Percentiles rank a stretch among this genome's conserved stretches.
These are phyloP conservation scores for Plasmodium sp. DNA, from an alignment of 169 alveolate genomes.

Conservation along the genomic window DNA sequence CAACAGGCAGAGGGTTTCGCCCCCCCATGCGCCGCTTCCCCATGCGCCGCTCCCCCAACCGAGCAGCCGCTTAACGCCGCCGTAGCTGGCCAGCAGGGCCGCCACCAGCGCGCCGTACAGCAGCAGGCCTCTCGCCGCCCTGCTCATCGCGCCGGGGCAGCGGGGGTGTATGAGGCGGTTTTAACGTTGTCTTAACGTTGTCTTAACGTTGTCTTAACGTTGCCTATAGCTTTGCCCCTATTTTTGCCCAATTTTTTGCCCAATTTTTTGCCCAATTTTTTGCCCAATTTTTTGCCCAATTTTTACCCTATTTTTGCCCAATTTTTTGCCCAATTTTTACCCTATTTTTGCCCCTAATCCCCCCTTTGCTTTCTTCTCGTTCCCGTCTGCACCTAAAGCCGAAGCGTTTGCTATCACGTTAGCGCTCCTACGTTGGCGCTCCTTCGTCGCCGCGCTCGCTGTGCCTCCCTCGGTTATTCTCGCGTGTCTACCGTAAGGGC, in stretches of 20 bases:
- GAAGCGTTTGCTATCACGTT: not conserved
- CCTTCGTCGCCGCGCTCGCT: not conserved
- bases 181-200: too few species aligned
- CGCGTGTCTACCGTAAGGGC: not conserved
- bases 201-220: not conserved
- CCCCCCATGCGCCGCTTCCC: not conserved
- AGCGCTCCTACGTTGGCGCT: not conserved
- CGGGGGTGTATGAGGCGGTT: not conserved
- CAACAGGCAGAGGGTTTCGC: not conserved
- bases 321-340: not conserved
- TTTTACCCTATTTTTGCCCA: not conserved
- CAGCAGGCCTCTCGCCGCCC: not conserved
- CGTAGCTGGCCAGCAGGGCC: not conserved
- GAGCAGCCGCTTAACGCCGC: not conserved
- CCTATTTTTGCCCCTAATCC: not conserved
- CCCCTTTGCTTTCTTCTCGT: not conserved
- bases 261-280: not conserved
- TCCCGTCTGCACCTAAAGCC: not conserved
- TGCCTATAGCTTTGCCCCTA: not conserved
- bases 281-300: not conserved
- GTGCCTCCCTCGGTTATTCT: not conserved
- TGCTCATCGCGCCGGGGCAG: not conserved
- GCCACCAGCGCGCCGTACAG: not conserved
- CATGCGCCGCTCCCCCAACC: not conserved
- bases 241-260: not conserved